Base-by-base conservation (phyloP, 1,284 basidiomycete genomes). In the Irpex sp. region DNA sequence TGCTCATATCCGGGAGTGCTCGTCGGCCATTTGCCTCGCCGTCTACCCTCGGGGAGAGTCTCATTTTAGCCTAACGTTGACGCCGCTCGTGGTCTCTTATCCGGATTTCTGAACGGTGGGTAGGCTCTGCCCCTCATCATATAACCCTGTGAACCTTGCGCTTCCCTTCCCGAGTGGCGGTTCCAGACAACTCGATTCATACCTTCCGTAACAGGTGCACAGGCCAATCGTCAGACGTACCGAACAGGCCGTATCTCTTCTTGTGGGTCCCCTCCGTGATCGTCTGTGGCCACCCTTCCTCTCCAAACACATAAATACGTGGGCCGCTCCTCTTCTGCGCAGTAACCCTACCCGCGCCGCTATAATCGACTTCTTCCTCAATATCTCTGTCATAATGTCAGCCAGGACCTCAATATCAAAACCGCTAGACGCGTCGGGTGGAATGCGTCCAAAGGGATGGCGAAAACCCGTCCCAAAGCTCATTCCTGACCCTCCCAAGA, bases 381-480 rank as follows among this genome's bases (percentile, higher is more conserved):
- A 56, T 56, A 56, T 56, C 52, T 56, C 31, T 21, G 17, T 44
- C 47, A 59, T 52, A 51, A 62, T 62, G 63, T 47, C 56, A 19
- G 61, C 57, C 48, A 57, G 40, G 1, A 37, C 61, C 34, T 59
- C 61, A 15, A 52, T 60, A 26, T 36, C 58, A 70, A 71, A 67
- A 47, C 64, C 31, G 61, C 66, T 15, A 19, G 56, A 64, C 34
- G 59, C 47, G 26, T 34, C 21, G 11, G 55, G 60, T 49, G 60
- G 54, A 61, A 38, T 59, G 65, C 49, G 70, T 73, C 70, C 83
- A 44, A 26, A 82, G 81, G 85, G 83, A 72, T 85, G 87, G 72
- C 80, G 88, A 60, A 89, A 89, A 71, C 87, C 87, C 47, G 87
- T 82, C 47, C 87, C 88, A 2, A 76, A 75, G 62, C 87, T 84